A percentile compares a stretch with the other conserved stretches of the same genome.
These are phyloP conservation scores for Leptographium galeiforme DNA, from an alignment of 2,329 filamentous ascomycete species.

Conservation along the genomic window DNA sequence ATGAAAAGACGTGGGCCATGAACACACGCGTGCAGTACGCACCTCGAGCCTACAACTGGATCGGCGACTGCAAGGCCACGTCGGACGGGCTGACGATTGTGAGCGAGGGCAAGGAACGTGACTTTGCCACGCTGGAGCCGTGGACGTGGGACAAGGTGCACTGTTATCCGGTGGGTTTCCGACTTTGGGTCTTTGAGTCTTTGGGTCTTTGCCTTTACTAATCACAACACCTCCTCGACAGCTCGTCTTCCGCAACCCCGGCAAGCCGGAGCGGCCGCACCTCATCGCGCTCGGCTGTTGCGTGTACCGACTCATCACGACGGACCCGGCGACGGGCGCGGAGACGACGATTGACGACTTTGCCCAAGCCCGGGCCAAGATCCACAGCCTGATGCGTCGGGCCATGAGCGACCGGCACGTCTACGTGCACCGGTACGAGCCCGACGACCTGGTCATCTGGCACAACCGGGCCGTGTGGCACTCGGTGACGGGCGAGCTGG, in stretches of 20 bases:
- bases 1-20: conserved; percentile 3
- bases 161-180: not conserved
- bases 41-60: conserved; percentile 2
- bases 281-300: conserved; percentile 3
- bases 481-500: conserved; percentile 2
- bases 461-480: conserved; percentile 5
- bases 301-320: conserved; percentile 2
- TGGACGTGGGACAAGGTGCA: conserved; percentile 6
- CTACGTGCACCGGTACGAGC: conserved; percentile 2
- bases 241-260: conserved; percentile 3
- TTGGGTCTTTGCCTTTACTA: not conserved
- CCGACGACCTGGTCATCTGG: conserved; percentile 2
- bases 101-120: not conserved
- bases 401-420: not conserved
- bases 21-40: conserved; percentile 2
- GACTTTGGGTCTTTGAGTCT: not conserved
- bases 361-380: not conserved
- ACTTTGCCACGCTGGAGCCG: not conserved
- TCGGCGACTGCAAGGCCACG: conserved; percentile 2
- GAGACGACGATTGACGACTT: not conserved
- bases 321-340: not conserved
- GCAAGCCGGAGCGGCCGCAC: not conserved
- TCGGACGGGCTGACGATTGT: conserved; percentile 3
- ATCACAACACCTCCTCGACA: not conserved
- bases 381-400: not conserved